Conservation (phyloP, 208 protist genomes). For the Trichomonas tenax region DNA sequence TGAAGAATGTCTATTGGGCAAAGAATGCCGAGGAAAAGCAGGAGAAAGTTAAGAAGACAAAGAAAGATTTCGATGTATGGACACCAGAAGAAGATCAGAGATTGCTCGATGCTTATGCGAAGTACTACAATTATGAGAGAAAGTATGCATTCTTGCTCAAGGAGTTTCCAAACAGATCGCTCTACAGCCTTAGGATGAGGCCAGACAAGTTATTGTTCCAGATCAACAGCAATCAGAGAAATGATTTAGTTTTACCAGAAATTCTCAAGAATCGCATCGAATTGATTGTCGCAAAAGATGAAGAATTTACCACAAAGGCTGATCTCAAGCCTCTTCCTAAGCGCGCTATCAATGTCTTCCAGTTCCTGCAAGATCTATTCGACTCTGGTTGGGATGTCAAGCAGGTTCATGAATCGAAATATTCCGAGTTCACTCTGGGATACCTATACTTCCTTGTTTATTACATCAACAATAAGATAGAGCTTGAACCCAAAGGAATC, state of each 20-base stretch:
- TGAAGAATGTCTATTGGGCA: background rate
- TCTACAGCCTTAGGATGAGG: background rate
- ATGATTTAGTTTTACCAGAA: background rate
- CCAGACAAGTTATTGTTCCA: background rate
- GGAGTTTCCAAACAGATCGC: background rate
- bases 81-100: background rate
- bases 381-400: background rate
- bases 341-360: background rate
- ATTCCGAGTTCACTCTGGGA: background rate
- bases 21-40: background rate
- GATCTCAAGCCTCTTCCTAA: background rate
- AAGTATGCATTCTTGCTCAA: background rate
- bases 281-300: background rate
- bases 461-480: background rate
- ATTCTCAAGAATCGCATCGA: too few relatives aligned
- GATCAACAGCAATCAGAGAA: background rate
- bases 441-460: background rate
- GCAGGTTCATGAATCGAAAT: background rate
- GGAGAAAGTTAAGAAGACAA: background rate
- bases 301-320: background rate
- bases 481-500: background rate
- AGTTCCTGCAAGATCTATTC: background rate
- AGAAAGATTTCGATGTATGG: background rate
- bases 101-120: background rate
- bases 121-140: background rate